These are phyloP conservation scores for Podaxis mareebaensis DNA, from an alignment of 768 basidiomycete genomes.

Conservation along the genomic window DNA sequence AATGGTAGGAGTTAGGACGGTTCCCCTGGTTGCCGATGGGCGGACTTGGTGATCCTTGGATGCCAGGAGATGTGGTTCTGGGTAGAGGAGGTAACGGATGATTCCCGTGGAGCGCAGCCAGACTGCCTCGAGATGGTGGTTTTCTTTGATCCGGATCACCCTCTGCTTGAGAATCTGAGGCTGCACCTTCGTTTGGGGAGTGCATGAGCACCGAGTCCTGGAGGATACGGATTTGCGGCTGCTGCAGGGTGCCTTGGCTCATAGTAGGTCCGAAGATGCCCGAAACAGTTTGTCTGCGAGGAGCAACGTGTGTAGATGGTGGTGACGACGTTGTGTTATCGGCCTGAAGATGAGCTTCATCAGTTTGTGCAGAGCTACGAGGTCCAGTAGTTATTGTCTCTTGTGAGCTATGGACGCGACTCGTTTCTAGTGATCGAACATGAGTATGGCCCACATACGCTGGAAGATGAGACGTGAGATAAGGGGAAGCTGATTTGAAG, in stretches of 20 bases:
- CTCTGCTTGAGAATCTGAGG: not conserved
- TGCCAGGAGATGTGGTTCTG: too few relatives aligned
- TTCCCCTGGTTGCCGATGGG: not conserved
- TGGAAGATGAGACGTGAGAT: not conserved
- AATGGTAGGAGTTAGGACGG: not conserved
- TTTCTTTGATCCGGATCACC: not conserved
- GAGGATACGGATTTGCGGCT: not conserved
- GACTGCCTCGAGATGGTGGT: not conserved
- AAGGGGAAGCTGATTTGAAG: not conserved
- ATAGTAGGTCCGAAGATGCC: not conserved
- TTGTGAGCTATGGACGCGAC: not conserved
- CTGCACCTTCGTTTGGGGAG: not conserved
- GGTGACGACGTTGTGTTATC: not conserved
- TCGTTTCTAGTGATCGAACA: not conserved
- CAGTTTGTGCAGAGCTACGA: not conserved
- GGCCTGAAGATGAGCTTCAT: not conserved
- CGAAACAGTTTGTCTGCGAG: not conserved
- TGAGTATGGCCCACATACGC: not conserved
- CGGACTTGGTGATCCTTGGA: not conserved
- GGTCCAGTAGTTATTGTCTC: not conserved
- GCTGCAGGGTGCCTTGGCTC: not conserved
- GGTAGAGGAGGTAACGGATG: conserved; percentile 7
- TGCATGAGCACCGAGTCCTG: not conserved
- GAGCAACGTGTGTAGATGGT: not conserved
- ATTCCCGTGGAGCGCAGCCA: not conserved